Evolutionary conservation across 1,284 basidiomycete genomes (phyloP).

Genomic region (Malassezia psittaci): DNA sequence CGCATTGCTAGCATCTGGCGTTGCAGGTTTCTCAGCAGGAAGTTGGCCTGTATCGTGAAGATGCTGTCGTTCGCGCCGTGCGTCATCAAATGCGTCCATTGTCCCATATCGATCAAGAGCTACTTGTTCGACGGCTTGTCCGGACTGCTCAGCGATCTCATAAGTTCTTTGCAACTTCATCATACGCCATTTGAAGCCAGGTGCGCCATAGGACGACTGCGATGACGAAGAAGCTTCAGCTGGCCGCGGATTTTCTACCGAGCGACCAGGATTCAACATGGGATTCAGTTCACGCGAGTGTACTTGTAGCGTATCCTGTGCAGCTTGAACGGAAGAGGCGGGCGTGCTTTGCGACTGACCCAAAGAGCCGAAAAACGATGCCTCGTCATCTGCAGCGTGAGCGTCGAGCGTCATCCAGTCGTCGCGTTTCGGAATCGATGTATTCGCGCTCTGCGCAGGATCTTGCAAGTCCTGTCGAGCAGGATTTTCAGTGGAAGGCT

Average conservation of each 20-base stretch:
- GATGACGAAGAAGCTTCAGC: background rate
- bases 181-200: conserved; percentile 94
- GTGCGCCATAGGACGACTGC: conserved; percentile 56
- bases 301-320: conserved; percentile 59
- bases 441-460: too few relatives aligned
- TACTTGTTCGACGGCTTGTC: conserved; percentile 63
- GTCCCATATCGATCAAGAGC: conserved; percentile 58
- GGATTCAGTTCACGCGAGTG: conserved; percentile 65
- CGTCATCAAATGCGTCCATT: conserved; percentile 74
- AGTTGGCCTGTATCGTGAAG: conserved; percentile 58
- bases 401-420: conserved; percentile 70
- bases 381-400: conserved; percentile 48
- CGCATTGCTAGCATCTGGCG: background rate
- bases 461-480: too few relatives aligned
- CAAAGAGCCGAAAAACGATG: conserved; percentile 63
- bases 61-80: conserved; percentile 68
- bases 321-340: conserved; percentile 52
- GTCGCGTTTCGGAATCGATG: conserved; percentile 56
- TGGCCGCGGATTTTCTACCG: background rate
- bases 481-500: too few relatives aligned
- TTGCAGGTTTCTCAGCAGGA: background rate
- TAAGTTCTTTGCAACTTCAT: conserved; percentile 82
- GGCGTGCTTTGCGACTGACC: conserved; percentile 57
- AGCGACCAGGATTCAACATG: conserved; percentile 51
- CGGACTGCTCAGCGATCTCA: conserved; percentile 77